phyloP scores from a whole-genome alignment of 140 eudicot genomes.

The Ambrosia hybrid region DNA sequence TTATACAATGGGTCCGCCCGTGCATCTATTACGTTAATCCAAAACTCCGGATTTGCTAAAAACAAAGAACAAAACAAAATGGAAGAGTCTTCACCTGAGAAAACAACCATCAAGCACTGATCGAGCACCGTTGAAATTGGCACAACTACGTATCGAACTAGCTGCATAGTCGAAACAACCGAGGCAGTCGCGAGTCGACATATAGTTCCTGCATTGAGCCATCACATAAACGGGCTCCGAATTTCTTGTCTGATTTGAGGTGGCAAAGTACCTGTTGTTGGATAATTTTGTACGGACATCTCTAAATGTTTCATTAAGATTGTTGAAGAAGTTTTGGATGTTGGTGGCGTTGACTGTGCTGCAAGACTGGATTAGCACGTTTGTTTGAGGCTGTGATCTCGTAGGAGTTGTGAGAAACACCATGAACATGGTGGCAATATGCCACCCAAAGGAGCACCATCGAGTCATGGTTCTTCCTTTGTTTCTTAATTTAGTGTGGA shows the following conservation, averaged over 20 bases:
- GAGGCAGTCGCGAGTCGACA: conserved; percentile 50
- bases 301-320: conserved; percentile 50
- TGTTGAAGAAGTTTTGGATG: conserved; percentile 38
- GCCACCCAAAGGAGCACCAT: conserved; percentile 26
- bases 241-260: conserved; percentile 50
- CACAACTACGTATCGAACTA: conserved; percentile 46
- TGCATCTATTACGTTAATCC: too few relatives aligned
- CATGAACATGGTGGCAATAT: conserved; percentile 16
- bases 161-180: conserved; percentile 60
- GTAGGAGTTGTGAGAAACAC: conserved; percentile 19
- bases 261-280: conserved; percentile 50
- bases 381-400: conserved; percentile 45
- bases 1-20: too few relatives aligned
- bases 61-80: not conserved
- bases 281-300: conserved; percentile 42
- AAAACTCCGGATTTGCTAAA: not conserved
- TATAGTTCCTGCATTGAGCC: conserved; percentile 71
- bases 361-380: conserved; percentile 53
- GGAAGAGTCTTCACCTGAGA: conserved; percentile 49
- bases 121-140: conserved; percentile 67
- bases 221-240: conserved; percentile 60
- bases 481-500: conserved; percentile 7
- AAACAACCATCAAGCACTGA: conserved; percentile 69
- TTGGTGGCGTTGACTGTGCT: conserved; percentile 57
- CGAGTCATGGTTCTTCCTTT: conserved; percentile 16